Base-by-base conservation (phyloP, 1,284 basidiomycete genomes). In the Cutaneotrichosporon mucoides region DNA sequence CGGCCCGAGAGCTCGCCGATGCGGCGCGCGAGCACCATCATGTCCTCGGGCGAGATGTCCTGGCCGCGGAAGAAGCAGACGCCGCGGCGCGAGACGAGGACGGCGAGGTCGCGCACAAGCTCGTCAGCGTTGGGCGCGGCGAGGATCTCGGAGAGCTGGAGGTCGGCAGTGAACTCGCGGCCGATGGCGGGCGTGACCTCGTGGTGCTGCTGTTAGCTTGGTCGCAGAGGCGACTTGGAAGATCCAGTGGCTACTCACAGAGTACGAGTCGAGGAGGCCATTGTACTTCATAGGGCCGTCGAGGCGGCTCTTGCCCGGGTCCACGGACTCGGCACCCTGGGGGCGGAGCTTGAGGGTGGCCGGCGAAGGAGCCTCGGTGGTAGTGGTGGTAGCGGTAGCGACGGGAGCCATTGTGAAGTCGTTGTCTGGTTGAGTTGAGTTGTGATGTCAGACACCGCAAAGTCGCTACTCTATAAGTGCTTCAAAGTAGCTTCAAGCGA, bases 21-120 rank as follows among this genome's bases (percentile, higher is more conserved):
- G 35, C 79, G 76, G 35, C 77, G 71, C 8, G 76, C 81, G 47
- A 86, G 79, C 51, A 70, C 60, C 66, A 79, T 79, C 72, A 83
- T 81, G 52, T 83, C 76, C 2, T 79, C 77, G 10, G 80, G 64
- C 4, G 73, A 76, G 53, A 84, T 59, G 51, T 83, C 79, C 64
- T 85, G 87, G 13, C 81, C 78, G 16, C 83, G 80, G 81, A 89
- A 87, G 77, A 88, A 88, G 44, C 85, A 85, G 51, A 88, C 87
- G 11, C 86, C 86, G 36, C 87, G 84, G 55, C 86, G 82, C 2
- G 86, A 84, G 57, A 88, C 79, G 53, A 85, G 80, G 4, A 80
- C 81, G 0, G 84, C 84, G 9, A 83, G 77, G 66, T 83, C 82
- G 34, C 71, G 71, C 53, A 83, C 69, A 47, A 82, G 71, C 54